A percentile compares a stretch with the other conserved stretches of the same genome.
Evolutionary conservation across 768 basidiomycete species (phyloP).

Genomic region (Rhodocollybia butyracea): DNA sequence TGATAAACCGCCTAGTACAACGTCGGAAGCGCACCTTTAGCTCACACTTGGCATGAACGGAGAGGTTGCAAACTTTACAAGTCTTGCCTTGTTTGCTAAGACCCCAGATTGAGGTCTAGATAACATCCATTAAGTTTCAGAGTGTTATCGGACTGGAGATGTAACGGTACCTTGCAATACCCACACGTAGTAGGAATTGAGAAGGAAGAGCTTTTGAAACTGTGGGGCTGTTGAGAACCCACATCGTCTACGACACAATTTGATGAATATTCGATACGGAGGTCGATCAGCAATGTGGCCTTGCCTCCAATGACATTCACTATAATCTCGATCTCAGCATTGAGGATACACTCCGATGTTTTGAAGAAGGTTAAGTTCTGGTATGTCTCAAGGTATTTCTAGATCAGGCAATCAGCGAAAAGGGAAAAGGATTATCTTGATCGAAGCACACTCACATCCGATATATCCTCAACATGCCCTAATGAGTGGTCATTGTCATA

Average conservation of each 20-base stretch:
- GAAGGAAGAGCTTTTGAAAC: constrained; percentile 83
- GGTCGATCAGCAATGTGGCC: constrained; percentile 15
- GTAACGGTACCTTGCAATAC: constrained; percentile 65
- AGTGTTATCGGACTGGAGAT: neutral
- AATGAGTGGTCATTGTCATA: constrained; percentile 47
- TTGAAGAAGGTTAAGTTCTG: constrained; percentile 56
- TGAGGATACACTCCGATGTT: constrained; percentile 54
- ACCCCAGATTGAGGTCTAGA: constrained; percentile 82
- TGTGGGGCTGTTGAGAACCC: constrained; percentile 67
- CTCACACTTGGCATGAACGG: constrained; percentile 84
- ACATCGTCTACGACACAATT: constrained; percentile 56
- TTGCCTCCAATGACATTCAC: constrained; percentile 59
- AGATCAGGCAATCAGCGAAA: constrained; percentile 7
- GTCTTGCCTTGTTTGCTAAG: constrained; percentile 85
- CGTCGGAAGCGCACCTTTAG: constrained; percentile 57
- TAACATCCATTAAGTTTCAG: constrained; percentile 3
- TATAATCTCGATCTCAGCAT: constrained; percentile 65
- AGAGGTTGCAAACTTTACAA: constrained; percentile 72
- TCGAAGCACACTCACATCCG: constrained; percentile 41
- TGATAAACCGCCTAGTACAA: neutral
- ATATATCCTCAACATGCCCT: constrained; percentile 55
- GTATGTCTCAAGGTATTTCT: constrained; percentile 63
- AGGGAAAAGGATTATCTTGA: neutral
- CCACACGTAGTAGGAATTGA: constrained; percentile 81
- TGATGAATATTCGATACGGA: neutral